Percentiles rank a stretch among this genome's conserved stretches.
Conservation (phyloP, 345 rosid species). For the Erodium maritimum region DNA sequence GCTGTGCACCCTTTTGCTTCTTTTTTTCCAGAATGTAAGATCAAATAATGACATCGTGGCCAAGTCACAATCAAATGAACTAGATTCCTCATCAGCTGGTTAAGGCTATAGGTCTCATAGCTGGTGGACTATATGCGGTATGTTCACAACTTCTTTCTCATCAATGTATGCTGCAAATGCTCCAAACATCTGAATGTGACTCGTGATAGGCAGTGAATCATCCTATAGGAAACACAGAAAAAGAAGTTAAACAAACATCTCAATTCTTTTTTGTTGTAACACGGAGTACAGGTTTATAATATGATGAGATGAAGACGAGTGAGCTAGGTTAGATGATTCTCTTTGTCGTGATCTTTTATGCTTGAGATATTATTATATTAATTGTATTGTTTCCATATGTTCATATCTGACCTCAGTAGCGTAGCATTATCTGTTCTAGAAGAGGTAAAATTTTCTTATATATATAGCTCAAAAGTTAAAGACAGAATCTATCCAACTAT, state of each 20-base stretch:
- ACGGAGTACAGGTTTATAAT: too few relatives aligned
- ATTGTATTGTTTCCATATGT: too few relatives aligned
- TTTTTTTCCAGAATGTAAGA: constrained; percentile 61
- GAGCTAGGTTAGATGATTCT: too few relatives aligned
- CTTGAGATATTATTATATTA: too few relatives aligned
- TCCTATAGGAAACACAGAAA: too few relatives aligned
- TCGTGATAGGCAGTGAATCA: background rate
- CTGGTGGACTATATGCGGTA: too few relatives aligned
- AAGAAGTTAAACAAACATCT: background rate
- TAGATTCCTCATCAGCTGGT: constrained; percentile 9
- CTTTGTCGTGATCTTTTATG: too few relatives aligned
- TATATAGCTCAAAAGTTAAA: background rate
- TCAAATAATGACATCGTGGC: constrained; percentile 31
- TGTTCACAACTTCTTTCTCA: background rate
- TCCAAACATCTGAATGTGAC: background rate
- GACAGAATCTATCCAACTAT: background rate
- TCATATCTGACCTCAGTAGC: too few relatives aligned
- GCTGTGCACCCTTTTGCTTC: constrained; percentile 1
- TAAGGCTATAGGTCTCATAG: background rate
- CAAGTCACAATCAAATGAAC: constrained; percentile 12
- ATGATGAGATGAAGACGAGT: too few relatives aligned
- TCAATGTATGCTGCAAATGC: background rate
- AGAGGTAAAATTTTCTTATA: too few relatives aligned
- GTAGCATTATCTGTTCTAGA: too few relatives aligned
- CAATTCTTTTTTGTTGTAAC: too few relatives aligned